Percentiles rank a stretch among this genome's conserved stretches.
These are phyloP conservation scores for Fusarium tjaetaba DNA, from an alignment of 2,329 filamentous ascomycete genomes.

Conservation along the genomic window DNA sequence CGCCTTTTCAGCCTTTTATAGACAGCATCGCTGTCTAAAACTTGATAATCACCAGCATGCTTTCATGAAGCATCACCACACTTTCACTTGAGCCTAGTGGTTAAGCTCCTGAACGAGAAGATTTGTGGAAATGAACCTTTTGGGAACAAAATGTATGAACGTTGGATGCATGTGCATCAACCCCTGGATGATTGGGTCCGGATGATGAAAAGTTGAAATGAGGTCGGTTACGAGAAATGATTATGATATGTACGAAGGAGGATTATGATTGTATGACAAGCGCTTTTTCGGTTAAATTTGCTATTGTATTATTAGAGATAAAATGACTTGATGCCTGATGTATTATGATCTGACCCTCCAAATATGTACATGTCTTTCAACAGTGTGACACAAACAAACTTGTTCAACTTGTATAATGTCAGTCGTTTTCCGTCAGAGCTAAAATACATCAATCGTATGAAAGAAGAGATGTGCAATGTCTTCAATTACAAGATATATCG, in stretches of 20 bases:
- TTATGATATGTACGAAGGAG: slow-evolving; percentile 8
- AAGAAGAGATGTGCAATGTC: not conserved
- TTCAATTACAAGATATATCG: not conserved
- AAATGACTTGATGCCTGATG: slow-evolving; percentile 2
- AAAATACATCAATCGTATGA: not conserved
- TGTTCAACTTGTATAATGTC: not conserved
- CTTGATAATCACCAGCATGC: not conserved
- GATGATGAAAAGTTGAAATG: slow-evolving; percentile 3
- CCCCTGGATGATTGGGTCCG: slow-evolving; percentile 5
- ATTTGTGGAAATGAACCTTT: not conserved
- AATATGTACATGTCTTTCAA: not conserved
- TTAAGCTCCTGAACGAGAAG: not conserved
- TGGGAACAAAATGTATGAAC: slow-evolving; percentile 7
- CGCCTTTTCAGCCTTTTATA: not conserved
- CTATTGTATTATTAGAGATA: slow-evolving; percentile 12
- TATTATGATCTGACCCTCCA: not conserved
- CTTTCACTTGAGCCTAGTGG: not conserved
- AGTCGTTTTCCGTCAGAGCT: not conserved
- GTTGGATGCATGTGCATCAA: slow-evolving; percentile 7
- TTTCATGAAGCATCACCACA: not conserved
- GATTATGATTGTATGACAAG: slow-evolving; percentile 17
- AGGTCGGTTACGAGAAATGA: slow-evolving; percentile 4
- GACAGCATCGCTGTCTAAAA: not conserved
- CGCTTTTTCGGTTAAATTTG: slow-evolving; percentile 2
- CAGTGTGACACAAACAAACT: not conserved